Evolutionary conservation across 257 asterid species (phyloP).

Genomic region (Gynochthodes officinalis): DNA sequence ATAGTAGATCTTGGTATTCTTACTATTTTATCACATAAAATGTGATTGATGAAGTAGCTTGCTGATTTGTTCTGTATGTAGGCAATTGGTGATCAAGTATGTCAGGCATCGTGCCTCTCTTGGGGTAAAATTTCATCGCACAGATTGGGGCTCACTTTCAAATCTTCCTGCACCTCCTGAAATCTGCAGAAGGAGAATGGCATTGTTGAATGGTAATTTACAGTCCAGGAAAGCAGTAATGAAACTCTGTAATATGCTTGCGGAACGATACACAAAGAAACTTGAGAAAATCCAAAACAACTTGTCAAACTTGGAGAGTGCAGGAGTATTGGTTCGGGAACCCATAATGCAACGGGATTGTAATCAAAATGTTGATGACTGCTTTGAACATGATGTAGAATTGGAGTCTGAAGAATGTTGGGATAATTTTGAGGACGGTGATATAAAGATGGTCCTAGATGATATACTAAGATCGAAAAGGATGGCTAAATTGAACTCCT

Average conservation of each 20-base stretch:
- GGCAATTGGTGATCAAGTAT: constrained; percentile 80
- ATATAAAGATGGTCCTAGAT: constrained; percentile 57
- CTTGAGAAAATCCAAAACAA: constrained; percentile 54
- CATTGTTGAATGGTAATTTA: constrained; percentile 43
- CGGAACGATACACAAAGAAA: constrained; percentile 55
- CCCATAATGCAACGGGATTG: constrained; percentile 27
- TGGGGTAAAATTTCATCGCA: constrained; percentile 78
- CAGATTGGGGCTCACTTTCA: constrained; percentile 62
- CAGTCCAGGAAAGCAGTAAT: constrained; percentile 64
- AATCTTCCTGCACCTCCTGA: constrained; percentile 85
- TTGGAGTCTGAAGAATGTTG: constrained; percentile 38
- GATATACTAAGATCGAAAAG: constrained; percentile 60
- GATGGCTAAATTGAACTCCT: constrained; percentile 45
- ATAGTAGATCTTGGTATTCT: not conserved
- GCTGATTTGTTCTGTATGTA: constrained; percentile 18
- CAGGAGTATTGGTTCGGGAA: constrained; percentile 33
- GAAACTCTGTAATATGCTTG: constrained; percentile 69
- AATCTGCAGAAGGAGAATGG: constrained; percentile 85
- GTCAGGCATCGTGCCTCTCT: constrained; percentile 72
- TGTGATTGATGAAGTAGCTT: not conserved
- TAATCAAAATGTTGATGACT: constrained; percentile 7
- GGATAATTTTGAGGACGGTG: constrained; percentile 71
- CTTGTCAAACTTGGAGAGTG: constrained; percentile 33
- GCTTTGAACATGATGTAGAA: constrained; percentile 15
- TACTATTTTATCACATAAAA: not conserved